These are phyloP conservation scores for Takashimella koratensis DNA, from an alignment of 1,284 basidiomycete species.

Conservation along the genomic window DNA sequence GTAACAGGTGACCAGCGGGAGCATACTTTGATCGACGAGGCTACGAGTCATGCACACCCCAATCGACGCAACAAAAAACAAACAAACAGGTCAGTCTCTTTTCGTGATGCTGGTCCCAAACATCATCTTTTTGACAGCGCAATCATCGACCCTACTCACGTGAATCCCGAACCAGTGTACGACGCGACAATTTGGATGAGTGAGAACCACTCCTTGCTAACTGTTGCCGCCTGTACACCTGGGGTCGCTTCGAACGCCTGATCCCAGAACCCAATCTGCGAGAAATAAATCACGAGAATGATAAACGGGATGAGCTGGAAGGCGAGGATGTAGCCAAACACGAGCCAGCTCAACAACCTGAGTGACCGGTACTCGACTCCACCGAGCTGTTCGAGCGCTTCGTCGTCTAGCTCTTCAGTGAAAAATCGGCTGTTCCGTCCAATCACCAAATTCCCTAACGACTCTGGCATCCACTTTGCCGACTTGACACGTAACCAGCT, in stretches of 20 bases:
- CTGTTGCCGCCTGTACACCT: constrained; percentile 20
- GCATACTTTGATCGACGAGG: constrained; percentile 80
- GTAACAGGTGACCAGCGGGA: constrained; percentile 65
- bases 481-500: background rate
- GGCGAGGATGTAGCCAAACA: constrained; percentile 66
- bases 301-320: constrained; percentile 63
- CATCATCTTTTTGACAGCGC: constrained; percentile 52
- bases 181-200: constrained; percentile 24
- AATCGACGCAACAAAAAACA: constrained; percentile 77
- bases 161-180: constrained; percentile 31
- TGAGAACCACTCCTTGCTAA: constrained; percentile 33
- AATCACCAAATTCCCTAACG: constrained; percentile 51
- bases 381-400: constrained; percentile 85
- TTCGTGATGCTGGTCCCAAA: constrained; percentile 59
- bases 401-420: constrained; percentile 61
- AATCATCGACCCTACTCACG: constrained; percentile 40
- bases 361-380: constrained; percentile 93
- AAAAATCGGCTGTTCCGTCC: constrained; percentile 81
- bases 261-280: constrained; percentile 29
- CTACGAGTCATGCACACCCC: constrained; percentile 81
- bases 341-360: constrained; percentile 71
- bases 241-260: constrained; percentile 13
- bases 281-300: constrained; percentile 73
- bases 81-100: constrained; percentile 70
- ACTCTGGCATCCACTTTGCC: constrained; percentile 7